phyloP scores from a whole-genome alignment of 2,329 filamentous ascomycete genomes.

The Zymoseptoria passerinii region DNA sequence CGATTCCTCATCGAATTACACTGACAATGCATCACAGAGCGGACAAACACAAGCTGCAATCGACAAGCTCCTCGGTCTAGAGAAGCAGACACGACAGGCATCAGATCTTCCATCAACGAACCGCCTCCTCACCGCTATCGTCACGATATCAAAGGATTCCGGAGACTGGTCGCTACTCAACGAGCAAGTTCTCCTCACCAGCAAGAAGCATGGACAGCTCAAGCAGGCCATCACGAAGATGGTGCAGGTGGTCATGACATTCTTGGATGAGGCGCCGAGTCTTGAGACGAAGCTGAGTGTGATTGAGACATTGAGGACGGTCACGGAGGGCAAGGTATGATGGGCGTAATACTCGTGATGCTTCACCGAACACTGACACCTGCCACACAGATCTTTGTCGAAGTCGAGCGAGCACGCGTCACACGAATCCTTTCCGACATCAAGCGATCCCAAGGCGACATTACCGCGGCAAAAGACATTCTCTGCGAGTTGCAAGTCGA shows the following conservation, averaged over 20 bases:
- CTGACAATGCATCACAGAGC: slow-evolving; percentile 38
- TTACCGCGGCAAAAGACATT: slow-evolving; percentile 82
- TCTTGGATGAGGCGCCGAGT: slow-evolving; percentile 77
- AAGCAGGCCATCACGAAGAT: slow-evolving; percentile 99
- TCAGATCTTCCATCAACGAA: slow-evolving; percentile 95
- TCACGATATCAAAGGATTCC: slow-evolving; percentile 87
- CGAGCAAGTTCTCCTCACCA: slow-evolving; percentile 89
- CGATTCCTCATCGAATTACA: not conserved
- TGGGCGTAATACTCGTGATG: not conserved
- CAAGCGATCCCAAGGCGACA: slow-evolving; percentile 90
- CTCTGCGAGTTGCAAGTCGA: slow-evolving; percentile 97
- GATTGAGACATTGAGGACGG: slow-evolving; percentile 90
- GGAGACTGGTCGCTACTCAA: slow-evolving; percentile 92
- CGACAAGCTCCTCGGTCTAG: slow-evolving; percentile 82
- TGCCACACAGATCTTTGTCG: slow-evolving; percentile 73
- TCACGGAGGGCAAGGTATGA: slow-evolving; percentile 86
- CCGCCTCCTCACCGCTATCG: slow-evolving; percentile 74
- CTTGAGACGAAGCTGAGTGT: slow-evolving; percentile 82
- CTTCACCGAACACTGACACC: slow-evolving; percentile 4
- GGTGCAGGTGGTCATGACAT: slow-evolving; percentile 92
- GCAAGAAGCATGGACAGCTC: slow-evolving; percentile 99
- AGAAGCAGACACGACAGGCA: slow-evolving; percentile 96
- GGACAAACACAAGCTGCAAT: slow-evolving; percentile 75
- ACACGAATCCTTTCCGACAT: slow-evolving; percentile 94
- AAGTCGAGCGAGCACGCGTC: slow-evolving; percentile 92